A percentile compares a stretch with the other conserved stretches of the same genome.
These are phyloP conservation scores for Harringtonia aguacate DNA, from an alignment of 2,329 filamentous ascomycete species.

Conservation along the genomic window DNA sequence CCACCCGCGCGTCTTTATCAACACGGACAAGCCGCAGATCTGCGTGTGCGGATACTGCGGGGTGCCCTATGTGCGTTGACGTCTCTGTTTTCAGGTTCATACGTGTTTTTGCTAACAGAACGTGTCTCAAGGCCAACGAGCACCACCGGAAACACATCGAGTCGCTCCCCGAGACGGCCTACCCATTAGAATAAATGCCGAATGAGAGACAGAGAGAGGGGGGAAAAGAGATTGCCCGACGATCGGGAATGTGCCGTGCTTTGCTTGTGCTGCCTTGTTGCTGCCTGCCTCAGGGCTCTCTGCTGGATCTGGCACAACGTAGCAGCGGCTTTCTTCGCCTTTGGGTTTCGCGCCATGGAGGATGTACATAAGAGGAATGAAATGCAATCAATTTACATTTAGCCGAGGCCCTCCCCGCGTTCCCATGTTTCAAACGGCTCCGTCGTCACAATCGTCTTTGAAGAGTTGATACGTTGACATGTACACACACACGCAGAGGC, in stretches of 20 bases:
- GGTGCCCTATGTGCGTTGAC: constrained; percentile 79
- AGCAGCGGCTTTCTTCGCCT: not conserved
- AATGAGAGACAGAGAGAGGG: not conserved
- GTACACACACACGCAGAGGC: too few relatives aligned
- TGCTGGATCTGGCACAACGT: too few relatives aligned
- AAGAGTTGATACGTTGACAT: too few relatives aligned
- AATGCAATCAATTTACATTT: too few relatives aligned
- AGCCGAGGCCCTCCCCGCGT: too few relatives aligned
- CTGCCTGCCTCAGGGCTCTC: not conserved
- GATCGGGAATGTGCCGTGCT: not conserved
- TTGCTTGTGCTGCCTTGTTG: not conserved
- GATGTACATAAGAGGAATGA: constrained; percentile 1
- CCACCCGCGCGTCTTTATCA: constrained; percentile 93
- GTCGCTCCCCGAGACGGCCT: constrained; percentile 68
- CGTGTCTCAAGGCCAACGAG: constrained; percentile 62
- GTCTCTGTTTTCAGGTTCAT: not conserved
- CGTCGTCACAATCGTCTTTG: too few relatives aligned
- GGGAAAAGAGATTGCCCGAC: not conserved
- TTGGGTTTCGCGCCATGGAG: not conserved
- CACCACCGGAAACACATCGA: constrained; percentile 78
- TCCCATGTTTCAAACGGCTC: not conserved
- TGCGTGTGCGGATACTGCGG: constrained; percentile 83
- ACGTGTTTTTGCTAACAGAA: not conserved
- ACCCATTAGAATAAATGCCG: constrained; percentile 52
- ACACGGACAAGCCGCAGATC: constrained; percentile 94